Evolutionary conservation across 1,284 basidiomycete genomes (phyloP).

Genomic region (Ustilago nuda): DNA sequence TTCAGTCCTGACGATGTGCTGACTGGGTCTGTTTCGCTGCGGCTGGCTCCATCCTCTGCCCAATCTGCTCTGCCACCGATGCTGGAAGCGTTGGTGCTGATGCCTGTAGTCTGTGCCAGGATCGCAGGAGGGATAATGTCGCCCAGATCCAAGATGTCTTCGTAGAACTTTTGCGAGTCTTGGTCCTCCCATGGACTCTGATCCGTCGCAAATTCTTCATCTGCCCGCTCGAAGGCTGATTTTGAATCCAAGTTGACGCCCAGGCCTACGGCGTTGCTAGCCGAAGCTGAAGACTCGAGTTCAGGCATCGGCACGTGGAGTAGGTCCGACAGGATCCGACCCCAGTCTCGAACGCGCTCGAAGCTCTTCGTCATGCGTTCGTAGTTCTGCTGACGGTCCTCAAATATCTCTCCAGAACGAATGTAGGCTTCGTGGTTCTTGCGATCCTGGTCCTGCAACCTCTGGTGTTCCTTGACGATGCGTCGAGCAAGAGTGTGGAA

Average conservation of each 20-base stretch:
- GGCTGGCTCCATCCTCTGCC: background rate
- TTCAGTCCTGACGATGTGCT: conserved; percentile 21
- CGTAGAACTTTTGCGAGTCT: conserved; percentile 92
- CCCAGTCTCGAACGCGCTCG: conserved; percentile 77
- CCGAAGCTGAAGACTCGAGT: conserved; percentile 78
- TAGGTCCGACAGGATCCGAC: conserved; percentile 80
- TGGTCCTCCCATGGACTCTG: conserved; percentile 93
- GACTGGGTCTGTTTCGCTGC: background rate
- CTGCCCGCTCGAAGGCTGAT: conserved; percentile 69
- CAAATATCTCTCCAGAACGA: conserved; percentile 97
- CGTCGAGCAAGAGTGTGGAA: conserved; percentile 92
- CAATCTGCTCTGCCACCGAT: conserved; percentile 75
- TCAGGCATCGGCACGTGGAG: conserved; percentile 83
- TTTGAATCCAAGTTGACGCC: conserved; percentile 71
- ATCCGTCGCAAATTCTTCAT: conserved; percentile 72
- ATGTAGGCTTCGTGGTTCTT: conserved; percentile 99
- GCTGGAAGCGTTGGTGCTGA: background rate
- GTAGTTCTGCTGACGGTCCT: conserved; percentile 97
- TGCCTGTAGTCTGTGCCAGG: conserved; percentile 73
- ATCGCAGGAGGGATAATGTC: conserved; percentile 90
- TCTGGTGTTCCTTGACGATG: conserved; percentile 76
- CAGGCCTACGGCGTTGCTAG: conserved; percentile 70
- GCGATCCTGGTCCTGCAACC: conserved; percentile 93
- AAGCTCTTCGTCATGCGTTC: conserved; percentile 97
- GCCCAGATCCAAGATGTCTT: conserved; percentile 89